Evolutionary conservation across 768 basidiomycete genomes (phyloP).

Genomic region (Tylopilus sp.): DNA sequence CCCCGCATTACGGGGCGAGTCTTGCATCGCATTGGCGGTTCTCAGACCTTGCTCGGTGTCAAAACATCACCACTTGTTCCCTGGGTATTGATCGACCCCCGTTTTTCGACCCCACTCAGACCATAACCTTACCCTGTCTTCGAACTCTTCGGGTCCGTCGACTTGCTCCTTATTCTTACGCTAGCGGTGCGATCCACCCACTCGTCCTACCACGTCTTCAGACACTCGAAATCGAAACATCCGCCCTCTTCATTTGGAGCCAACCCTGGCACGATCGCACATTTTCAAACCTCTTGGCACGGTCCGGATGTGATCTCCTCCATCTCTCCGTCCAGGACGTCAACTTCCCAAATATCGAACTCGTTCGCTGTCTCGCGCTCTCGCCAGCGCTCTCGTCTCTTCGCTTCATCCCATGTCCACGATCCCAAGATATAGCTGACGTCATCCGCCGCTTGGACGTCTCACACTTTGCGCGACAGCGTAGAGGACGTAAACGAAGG

Average conservation of each 20-base stretch:
- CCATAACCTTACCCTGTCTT: conserved; percentile 10
- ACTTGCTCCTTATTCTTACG: background rate
- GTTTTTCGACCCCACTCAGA: background rate
- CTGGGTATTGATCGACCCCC: conserved; percentile 12
- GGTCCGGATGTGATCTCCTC: conserved; percentile 14
- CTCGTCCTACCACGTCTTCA: conserved; percentile 19
- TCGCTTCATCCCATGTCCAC: conserved; percentile 18
- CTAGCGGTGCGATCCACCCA: conserved; percentile 1
- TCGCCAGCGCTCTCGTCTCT: conserved; percentile 14
- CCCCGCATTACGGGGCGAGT: background rate
- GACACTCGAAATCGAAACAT: conserved; percentile 19
- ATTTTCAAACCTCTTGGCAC: conserved; percentile 16
- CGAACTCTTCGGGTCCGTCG: conserved; percentile 17
- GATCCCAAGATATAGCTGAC: conserved; percentile 13
- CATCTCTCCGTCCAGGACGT: conserved; percentile 16
- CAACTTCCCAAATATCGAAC: conserved; percentile 18
- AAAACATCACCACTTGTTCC: conserved; percentile 19
- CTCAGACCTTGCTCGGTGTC: conserved; percentile 8
- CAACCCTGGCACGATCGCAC: conserved; percentile 9
- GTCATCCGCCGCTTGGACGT: conserved; percentile 8
- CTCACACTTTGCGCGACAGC: background rate
- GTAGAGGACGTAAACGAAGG: too few species aligned
- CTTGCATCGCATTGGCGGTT: conserved; percentile 5
- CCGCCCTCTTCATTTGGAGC: background rate
- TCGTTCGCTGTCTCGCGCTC: conserved; percentile 17